phyloP scores from a whole-genome alignment of 2,329 filamentous ascomycete species.

The Dactylellina haptotyla region DNA sequence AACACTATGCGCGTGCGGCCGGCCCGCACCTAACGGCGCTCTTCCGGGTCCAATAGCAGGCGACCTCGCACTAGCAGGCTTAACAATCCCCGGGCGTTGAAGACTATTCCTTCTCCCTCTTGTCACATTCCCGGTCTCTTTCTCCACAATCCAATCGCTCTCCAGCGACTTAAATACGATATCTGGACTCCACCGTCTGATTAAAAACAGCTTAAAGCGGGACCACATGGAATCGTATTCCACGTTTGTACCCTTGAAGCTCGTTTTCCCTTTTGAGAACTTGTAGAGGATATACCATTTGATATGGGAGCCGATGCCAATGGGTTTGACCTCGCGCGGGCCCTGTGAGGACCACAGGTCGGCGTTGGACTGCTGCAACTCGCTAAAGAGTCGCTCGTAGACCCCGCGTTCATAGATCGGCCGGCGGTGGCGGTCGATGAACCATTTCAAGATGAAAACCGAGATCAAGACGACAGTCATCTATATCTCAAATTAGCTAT shows the following conservation, averaged over 20 bases:
- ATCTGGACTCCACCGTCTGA: constrained; percentile 54
- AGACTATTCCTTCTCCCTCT: constrained; percentile 38
- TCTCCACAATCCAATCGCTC: constrained; percentile 37
- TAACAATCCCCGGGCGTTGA: neutral
- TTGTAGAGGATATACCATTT: constrained; percentile 65
- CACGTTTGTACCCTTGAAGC: constrained; percentile 58
- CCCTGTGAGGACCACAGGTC: constrained; percentile 65
- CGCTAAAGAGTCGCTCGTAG: constrained; percentile 66
- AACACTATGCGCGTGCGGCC: constrained; percentile 3
- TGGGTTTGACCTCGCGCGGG: constrained; percentile 63
- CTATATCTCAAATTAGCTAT: neutral
- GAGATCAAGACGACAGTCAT: constrained; percentile 64
- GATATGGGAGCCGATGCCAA: constrained; percentile 60
- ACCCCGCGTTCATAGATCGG: constrained; percentile 62
- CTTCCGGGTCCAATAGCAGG: no score
- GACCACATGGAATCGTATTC: constrained; percentile 61
- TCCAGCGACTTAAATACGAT: constrained; percentile 34
- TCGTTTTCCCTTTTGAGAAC: constrained; percentile 62
- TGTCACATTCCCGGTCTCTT: constrained; percentile 32
- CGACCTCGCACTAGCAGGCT: no score
- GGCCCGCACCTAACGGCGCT: neutral
- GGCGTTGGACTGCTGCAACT: constrained; percentile 64
- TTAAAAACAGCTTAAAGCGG: constrained; percentile 55
- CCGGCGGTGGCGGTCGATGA: constrained; percentile 56
- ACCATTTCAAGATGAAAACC: constrained; percentile 61